Evolutionary conservation across 2,329 filamentous ascomycete species (phyloP).

Genomic region (Elsinoe ampelina): DNA sequence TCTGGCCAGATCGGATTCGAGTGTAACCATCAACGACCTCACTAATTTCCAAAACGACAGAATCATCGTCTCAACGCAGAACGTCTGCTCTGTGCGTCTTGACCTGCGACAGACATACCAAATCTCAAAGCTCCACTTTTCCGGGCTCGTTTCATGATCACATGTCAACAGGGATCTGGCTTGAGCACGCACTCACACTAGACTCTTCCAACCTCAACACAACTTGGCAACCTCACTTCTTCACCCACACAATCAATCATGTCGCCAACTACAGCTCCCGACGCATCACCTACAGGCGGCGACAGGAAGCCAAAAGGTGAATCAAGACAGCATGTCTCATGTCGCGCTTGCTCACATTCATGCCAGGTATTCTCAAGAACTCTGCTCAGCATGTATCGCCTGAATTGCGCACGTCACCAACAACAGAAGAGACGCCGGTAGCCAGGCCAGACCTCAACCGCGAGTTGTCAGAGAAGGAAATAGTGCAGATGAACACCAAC

Average conservation of each 20-base stretch:
- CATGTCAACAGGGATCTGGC: constrained; percentile 8
- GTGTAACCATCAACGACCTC: not conserved
- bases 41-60: not conserved
- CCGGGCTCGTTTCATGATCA: constrained; percentile 11
- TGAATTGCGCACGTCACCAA: constrained; percentile 38
- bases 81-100: not conserved
- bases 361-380: constrained; percentile 86
- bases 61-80: not conserved
- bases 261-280: not conserved
- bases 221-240: not conserved
- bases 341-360: not conserved
- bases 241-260: not conserved
- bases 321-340: constrained; percentile 1
- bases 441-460: constrained; percentile 37
- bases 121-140: constrained; percentile 4
- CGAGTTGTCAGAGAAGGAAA: constrained; percentile 66
- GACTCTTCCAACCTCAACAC: not conserved
- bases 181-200: not conserved
- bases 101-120: not conserved
- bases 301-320: constrained; percentile 12
- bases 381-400: constrained; percentile 51
- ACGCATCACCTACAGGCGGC: constrained; percentile 5
- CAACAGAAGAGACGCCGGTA: constrained; percentile 23
- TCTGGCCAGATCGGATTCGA: not conserved
- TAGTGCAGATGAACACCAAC: constrained; percentile 88